A percentile compares a stretch with the other conserved stretches of the same genome.
Conservation (phyloP, 2,329 filamentous ascomycete species). For the Ambrosiella cleistominuta region DNA sequence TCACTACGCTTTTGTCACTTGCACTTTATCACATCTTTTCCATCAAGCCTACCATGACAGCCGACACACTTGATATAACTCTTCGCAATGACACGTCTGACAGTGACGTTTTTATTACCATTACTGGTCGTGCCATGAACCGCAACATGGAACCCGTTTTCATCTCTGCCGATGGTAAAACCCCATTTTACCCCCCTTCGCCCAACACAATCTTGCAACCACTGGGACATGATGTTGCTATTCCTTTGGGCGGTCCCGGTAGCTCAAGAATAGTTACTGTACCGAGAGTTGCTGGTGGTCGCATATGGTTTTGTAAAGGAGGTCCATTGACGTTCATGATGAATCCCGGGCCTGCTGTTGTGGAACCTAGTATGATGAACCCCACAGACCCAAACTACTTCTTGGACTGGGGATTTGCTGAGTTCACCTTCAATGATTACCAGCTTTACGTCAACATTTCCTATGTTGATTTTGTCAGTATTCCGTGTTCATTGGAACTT, state of each 20-base stretch:
- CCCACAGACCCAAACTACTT: constrained; percentile 42
- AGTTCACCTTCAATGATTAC: constrained; percentile 46
- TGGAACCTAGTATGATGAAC: constrained; percentile 59
- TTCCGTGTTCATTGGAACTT: constrained; percentile 43
- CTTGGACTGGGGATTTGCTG: constrained; percentile 47
- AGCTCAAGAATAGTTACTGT: constrained; percentile 42
- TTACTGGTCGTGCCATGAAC: constrained; percentile 47
- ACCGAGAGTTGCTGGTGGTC: constrained; percentile 51
- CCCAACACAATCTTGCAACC: constrained; percentile 33
- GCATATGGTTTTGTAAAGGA: constrained; percentile 53
- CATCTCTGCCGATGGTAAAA: constrained; percentile 46
- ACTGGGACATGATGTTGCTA: constrained; percentile 41
- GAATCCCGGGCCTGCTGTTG: constrained; percentile 54
- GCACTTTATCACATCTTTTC: neutral
- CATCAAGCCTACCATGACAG: neutral
- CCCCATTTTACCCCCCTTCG: constrained; percentile 45
- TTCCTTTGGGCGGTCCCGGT: constrained; percentile 45
- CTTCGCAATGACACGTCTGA: constrained; percentile 49
- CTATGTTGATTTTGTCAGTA: constrained; percentile 57
- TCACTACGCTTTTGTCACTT: neutral
- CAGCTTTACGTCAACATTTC: constrained; percentile 53
- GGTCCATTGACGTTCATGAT: constrained; percentile 47
- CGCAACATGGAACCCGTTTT: constrained; percentile 42
- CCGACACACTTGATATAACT: constrained; percentile 23
- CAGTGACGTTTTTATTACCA: constrained; percentile 43